These are phyloP conservation scores for Hsuehochloa calcarea DNA, from an alignment of 176 grass and related monocot genomes.

Conservation along the genomic window DNA sequence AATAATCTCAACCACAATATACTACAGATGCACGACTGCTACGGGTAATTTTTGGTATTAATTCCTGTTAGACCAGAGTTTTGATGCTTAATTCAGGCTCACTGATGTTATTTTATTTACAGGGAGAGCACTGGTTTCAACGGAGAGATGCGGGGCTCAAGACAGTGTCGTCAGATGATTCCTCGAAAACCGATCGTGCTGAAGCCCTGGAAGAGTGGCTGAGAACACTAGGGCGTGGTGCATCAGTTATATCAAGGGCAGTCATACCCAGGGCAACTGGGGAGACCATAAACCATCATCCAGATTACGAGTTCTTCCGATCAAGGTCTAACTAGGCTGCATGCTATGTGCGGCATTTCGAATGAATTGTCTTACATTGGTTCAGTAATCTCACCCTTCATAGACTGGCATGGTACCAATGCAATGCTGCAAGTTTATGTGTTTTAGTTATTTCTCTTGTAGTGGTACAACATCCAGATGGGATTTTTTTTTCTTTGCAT, in stretches of 20 bases:
- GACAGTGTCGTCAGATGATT: neutral
- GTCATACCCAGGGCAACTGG: conserved; percentile 28
- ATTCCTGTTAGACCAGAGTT: neutral
- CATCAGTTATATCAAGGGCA: conserved; percentile 37
- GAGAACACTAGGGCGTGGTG: conserved; percentile 22
- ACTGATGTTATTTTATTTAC: neutral
- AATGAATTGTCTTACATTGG: neutral
- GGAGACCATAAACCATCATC: conserved; percentile 23
- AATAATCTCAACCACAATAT: neutral
- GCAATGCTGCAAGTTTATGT: neutral
- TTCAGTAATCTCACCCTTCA: neutral
- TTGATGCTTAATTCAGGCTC: neutral
- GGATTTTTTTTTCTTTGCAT: neutral
- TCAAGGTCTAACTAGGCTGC: conserved; percentile 5
- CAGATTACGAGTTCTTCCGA: conserved; percentile 45
- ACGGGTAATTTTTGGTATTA: neutral
- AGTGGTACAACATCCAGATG: neutral
- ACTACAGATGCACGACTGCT: neutral
- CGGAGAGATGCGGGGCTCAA: neutral
- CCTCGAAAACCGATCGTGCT: neutral
- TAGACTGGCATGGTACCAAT: neutral
- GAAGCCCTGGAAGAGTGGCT: conserved; percentile 39
- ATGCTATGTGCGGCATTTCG: neutral
- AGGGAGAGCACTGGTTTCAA: conserved; percentile 50
- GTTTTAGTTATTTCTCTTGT: neutral